phyloP scores from a whole-genome alignment of 257 asterid species.

The Eustoma russellianum region DNA sequence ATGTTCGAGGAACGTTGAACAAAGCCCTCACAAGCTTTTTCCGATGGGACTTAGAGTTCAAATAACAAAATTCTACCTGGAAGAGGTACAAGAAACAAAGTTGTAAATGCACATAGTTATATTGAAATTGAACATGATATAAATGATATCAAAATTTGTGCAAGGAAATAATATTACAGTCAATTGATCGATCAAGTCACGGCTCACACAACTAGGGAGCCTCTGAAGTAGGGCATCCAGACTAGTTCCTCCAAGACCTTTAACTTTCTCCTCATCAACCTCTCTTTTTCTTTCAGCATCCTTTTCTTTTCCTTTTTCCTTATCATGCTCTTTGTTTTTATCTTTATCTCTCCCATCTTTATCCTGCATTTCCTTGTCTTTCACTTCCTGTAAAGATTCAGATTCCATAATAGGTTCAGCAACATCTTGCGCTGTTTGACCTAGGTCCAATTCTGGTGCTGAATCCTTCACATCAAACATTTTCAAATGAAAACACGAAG shows the following conservation, averaged over 20 bases:
- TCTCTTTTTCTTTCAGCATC: slow-evolving; percentile 76
- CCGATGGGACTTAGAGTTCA: slow-evolving; percentile 88
- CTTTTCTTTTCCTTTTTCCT: slow-evolving; percentile 80
- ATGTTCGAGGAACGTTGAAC: slow-evolving; percentile 96
- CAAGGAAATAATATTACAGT: slow-evolving; percentile 48
- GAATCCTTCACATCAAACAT: slow-evolving; percentile 42
- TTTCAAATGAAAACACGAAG: slow-evolving; percentile 8
- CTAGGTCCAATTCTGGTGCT: slow-evolving; percentile 59
- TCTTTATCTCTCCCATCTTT: slow-evolving; percentile 56
- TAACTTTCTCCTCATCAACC: slow-evolving; percentile 77
- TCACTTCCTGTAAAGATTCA: slow-evolving; percentile 47
- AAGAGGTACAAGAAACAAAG: slow-evolving; percentile 12
- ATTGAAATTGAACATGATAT: slow-evolving; percentile 6
- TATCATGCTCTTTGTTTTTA: slow-evolving; percentile 43
- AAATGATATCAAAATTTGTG: slow-evolving; percentile 12
- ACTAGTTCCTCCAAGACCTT: slow-evolving; percentile 87
- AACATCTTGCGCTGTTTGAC: slow-evolving; percentile 39
- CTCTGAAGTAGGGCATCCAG: slow-evolving; percentile 84
- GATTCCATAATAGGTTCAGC: slow-evolving; percentile 52
- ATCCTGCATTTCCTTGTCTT: slow-evolving; percentile 50
- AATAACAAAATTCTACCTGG: slow-evolving; percentile 98
- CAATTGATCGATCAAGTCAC: slow-evolving; percentile 95
- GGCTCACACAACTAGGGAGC: slow-evolving; percentile 96
- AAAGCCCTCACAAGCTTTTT: slow-evolving; percentile 94
- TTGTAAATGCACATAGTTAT: slow-evolving; percentile 9